Base-by-base conservation (phyloP, 768 basidiomycete genomes). In the Dendrothele bispora region DNA sequence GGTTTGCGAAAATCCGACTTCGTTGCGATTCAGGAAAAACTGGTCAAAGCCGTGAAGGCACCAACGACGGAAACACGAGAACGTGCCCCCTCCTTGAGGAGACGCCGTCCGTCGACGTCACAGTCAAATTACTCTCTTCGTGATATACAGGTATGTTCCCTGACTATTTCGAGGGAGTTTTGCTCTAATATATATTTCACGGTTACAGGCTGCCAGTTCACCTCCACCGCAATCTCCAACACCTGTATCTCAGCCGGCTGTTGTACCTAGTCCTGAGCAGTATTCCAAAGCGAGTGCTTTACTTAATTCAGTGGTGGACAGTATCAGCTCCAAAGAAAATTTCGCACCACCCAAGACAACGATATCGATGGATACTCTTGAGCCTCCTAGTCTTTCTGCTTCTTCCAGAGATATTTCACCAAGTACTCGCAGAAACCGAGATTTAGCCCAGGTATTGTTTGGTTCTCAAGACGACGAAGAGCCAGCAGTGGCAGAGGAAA, bases 91-190 rank as follows among this genome's bases (percentile, higher is more conserved):
- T 90, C 88, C n/a, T 69, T 88, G 54, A 75, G 88, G 47, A 80
- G 82, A 52, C 77, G 90, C 41, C 75, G 88, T 30, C 88, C 87
- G 10, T 91, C 88, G 1, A 88, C 86, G 12, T 88, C 89, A n/a
- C 88, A 90, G 64, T 87, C 88, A 10, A 85, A 81, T 57, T 85
- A 88, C 58, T 84, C 83, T 1, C 67, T 66, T n/a, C 73, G 77
- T 34, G 82, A 74, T 43, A 61, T 66, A 56, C 48, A 52, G 53
- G 62, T 68, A 44, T 30, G 57, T 57, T 21, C n/a, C 12, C 7
- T n/a, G n/a, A 22, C 37, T 20, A 24, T 7, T 20, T 15, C 32
- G 14, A 25, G 32, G 37, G 39, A 39, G 27, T 30, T 49, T 41
- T 49, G 42, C 62, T 46, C 49, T 50, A 43, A 52, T 35, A 45